A percentile compares a stretch with the other conserved stretches of the same genome.
Evolutionary conservation across 768 basidiomycete genomes (phyloP).

Genomic region (Xerocomellus chrysenteron): DNA sequence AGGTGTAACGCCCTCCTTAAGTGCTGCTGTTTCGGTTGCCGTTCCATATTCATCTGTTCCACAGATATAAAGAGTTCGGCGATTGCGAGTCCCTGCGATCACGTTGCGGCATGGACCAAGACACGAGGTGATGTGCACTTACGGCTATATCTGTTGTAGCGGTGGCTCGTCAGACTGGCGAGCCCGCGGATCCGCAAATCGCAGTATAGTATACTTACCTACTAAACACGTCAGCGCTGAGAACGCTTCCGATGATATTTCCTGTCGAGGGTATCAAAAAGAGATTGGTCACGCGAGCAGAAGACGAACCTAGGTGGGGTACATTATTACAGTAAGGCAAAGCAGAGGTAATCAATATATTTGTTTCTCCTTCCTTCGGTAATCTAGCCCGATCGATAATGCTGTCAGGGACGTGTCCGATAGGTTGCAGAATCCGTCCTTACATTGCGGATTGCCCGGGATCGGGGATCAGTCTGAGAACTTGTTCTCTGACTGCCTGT

Average conservation of each 20-base stretch:
- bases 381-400: conserved; percentile 38
- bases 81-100: conserved; percentile 63
- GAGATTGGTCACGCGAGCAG: conserved; percentile 3
- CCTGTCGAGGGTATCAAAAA: conserved; percentile 39
- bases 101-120: background rate
- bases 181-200: background rate
- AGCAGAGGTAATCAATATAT: conserved; percentile 91
- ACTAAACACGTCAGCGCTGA: conserved; percentile 97
- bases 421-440: conserved; percentile 1
- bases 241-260: conserved; percentile 92
- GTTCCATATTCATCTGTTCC: conserved; percentile 99
- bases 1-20: conserved; percentile 82
- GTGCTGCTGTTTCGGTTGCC: conserved; percentile 95
- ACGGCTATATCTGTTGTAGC: conserved; percentile 56
- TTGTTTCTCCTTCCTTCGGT: conserved; percentile 84
- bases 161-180: background rate
- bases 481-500: conserved; percentile 53
- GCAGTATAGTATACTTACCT: conserved; percentile 50
- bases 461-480: conserved; percentile 50
- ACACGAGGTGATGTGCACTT: conserved; percentile 23
- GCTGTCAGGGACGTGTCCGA: background rate
- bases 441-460: conserved; percentile 56
- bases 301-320: conserved; percentile 79
- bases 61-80: conserved; percentile 90
- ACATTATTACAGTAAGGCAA: conserved; percentile 97